Evolutionary conservation across 441 rosid species (phyloP).

Genomic region (Raphanus hybrid): DNA sequence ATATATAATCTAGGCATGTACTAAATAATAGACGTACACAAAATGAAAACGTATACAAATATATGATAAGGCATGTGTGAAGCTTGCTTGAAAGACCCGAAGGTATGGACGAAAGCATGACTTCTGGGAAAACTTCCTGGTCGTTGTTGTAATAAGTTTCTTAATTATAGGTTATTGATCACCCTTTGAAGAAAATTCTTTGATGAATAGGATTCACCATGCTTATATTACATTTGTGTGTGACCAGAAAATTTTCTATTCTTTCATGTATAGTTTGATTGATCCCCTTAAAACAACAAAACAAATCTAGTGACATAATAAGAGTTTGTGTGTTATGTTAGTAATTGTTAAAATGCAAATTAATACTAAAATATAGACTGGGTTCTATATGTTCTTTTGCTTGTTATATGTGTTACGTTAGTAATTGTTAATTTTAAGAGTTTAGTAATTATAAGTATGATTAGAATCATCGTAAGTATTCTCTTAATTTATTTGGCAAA

Average conservation of each 20-base stretch:
- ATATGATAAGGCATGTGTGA: conserved; percentile 13
- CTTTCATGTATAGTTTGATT: not conserved
- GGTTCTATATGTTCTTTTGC: too few relatives aligned
- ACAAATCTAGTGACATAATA: not conserved
- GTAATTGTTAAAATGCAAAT: too few relatives aligned
- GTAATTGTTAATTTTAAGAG: too few relatives aligned
- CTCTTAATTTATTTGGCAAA: not conserved
- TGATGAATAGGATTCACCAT: conserved; percentile 10
- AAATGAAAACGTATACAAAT: conserved; percentile 3
- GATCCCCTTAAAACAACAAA: not conserved
- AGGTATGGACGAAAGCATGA: conserved; percentile 31
- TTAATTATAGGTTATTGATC: conserved; percentile 28
- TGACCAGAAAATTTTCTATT: not conserved
- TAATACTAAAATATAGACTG: too few relatives aligned
- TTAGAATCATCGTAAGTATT: too few relatives aligned
- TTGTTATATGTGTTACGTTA: too few relatives aligned
- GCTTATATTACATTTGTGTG: not conserved
- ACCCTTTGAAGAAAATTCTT: not conserved
- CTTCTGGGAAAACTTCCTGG: conserved; percentile 4
- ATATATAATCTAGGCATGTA: not conserved
- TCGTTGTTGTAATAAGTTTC: conserved; percentile 11
- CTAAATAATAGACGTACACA: not conserved
- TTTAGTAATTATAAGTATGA: too few relatives aligned
- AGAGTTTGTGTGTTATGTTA: not conserved
- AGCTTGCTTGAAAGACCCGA: conserved; percentile 29